Conservation (phyloP, 2,329 filamentous ascomycete genomes). For the Colletotrichum limetticola region DNA sequence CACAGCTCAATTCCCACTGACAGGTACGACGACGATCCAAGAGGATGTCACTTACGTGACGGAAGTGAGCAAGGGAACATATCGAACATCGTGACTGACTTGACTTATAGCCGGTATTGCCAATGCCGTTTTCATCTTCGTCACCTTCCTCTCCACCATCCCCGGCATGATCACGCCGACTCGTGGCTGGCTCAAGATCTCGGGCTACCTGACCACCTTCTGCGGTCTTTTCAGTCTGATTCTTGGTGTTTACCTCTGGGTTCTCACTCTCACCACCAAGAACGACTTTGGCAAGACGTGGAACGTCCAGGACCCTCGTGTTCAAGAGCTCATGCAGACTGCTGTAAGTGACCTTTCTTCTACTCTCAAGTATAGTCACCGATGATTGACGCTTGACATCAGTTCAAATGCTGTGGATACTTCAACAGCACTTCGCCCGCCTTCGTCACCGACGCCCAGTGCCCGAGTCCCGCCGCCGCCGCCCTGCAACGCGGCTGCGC, state of each 20-base stretch:
- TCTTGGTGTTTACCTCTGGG: constrained; percentile 76
- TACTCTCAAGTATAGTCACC: not conserved
- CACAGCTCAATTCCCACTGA: constrained; percentile 64
- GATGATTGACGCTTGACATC: constrained; percentile 37
- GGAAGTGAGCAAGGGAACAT: not conserved
- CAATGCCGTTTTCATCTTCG: constrained; percentile 78
- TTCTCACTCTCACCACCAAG: constrained; percentile 76
- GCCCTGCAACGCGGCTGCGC: constrained; percentile 78
- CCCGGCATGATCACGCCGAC: constrained; percentile 76
- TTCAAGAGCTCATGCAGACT: constrained; percentile 77
- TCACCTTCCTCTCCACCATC: constrained; percentile 75
- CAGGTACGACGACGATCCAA: constrained; percentile 42
- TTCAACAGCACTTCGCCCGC: constrained; percentile 76
- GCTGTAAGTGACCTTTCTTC: constrained; percentile 58
- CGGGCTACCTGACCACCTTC: constrained; percentile 72
- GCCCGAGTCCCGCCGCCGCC: constrained; percentile 76
- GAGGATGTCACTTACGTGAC: not conserved
- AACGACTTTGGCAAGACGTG: constrained; percentile 71
- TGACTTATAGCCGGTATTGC: constrained; percentile 70
- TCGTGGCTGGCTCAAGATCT: constrained; percentile 76
- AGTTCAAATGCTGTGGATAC: constrained; percentile 88
- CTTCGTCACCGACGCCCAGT: constrained; percentile 76
- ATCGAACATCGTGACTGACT: constrained; percentile 16
- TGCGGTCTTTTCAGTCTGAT: constrained; percentile 72
- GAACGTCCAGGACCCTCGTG: constrained; percentile 61